phyloP scores from a whole-genome alignment of 345 rosid genomes.

The Ailanthus altissimus region DNA sequence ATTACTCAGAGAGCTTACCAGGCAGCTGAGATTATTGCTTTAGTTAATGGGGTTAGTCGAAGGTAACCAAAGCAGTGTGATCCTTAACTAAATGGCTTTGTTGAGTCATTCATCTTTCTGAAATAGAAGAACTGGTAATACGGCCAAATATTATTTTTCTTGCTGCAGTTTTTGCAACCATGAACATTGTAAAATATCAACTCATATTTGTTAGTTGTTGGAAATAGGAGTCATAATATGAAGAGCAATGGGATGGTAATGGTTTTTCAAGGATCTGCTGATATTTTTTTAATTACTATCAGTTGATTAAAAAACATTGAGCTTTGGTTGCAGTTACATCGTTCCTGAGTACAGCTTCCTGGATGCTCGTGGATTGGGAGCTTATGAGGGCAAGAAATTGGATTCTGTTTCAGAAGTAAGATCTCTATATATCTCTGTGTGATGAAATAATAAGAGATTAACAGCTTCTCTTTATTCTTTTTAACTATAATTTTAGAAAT shows the following conservation, averaged over 20 bases:
- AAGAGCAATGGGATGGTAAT: too few species aligned
- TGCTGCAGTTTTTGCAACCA: too few species aligned
- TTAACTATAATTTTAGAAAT: too few species aligned
- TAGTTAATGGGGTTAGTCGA: conserved; percentile 68
- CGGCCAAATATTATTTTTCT: too few species aligned
- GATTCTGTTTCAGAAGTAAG: conserved; percentile 77
- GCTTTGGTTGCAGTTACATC: conserved; percentile 54
- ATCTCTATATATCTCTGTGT: not conserved
- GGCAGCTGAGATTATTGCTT: conserved; percentile 84
- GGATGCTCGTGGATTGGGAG: conserved; percentile 97
- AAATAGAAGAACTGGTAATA: too few species aligned
- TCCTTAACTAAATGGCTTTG: too few species aligned
- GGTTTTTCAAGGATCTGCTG: not conserved
- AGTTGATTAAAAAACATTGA: conserved; percentile 6
- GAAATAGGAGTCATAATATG: too few species aligned
- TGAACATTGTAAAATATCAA: too few species aligned
- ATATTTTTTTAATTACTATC: not conserved
- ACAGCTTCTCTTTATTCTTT: not conserved
- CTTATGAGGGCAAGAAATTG: conserved; percentile 82
- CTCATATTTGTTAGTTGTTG: too few species aligned
- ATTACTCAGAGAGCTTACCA: conserved; percentile 96
- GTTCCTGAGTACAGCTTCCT: conserved; percentile 94
- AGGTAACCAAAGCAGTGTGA: conserved; percentile 51
- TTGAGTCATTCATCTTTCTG: too few species aligned
- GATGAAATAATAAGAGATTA: not conserved